Evolutionary conservation across 805 yeast genomes (phyloP).

Genomic region (Komagataella kurtzmanii): DNA sequence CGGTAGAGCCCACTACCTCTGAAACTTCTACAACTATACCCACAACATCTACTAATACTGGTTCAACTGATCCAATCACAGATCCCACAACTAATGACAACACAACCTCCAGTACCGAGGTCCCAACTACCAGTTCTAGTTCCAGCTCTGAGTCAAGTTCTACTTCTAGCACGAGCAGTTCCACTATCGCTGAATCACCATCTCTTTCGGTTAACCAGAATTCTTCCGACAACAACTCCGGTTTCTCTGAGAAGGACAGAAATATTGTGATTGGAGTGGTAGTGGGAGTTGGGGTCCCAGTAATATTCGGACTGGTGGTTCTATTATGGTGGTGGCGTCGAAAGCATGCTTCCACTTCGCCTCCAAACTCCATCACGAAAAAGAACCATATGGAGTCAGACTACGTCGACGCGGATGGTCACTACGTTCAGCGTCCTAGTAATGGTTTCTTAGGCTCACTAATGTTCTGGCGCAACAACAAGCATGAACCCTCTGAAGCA

Average conservation of each 20-base stretch:
- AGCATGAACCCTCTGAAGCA: neutral
- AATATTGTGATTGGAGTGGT: slow-evolving; percentile 55
- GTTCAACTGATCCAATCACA: slow-evolving; percentile 1
- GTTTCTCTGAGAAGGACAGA: slow-evolving; percentile 33
- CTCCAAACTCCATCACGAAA: slow-evolving; percentile 10
- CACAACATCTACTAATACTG: slow-evolving; percentile 1
- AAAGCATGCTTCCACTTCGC: neutral
- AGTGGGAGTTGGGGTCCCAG: slow-evolving; percentile 60
- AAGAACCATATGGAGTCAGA: neutral
- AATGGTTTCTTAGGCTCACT: neutral
- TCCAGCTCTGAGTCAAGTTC: slow-evolving; percentile 2
- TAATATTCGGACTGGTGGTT: slow-evolving; percentile 27
- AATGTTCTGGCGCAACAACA: neutral
- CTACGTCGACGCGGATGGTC: slow-evolving; percentile 3
- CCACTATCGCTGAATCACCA: slow-evolving; percentile 16
- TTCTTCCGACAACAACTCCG: slow-evolving; percentile 13
- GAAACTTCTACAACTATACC: neutral
- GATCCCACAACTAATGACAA: slow-evolving; percentile 1
- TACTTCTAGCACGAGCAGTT: slow-evolving; percentile 4
- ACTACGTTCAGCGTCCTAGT: slow-evolving; percentile 5
- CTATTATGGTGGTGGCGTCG: slow-evolving; percentile 3
- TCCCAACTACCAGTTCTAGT: slow-evolving; percentile 3
- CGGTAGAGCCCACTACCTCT: slow-evolving; percentile 1
- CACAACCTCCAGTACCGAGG: slow-evolving; percentile 1
- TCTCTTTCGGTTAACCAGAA: slow-evolving; percentile 11